phyloP scores from a whole-genome alignment of 2,329 filamentous ascomycete genomes.

The Tolypocladium album region DNA sequence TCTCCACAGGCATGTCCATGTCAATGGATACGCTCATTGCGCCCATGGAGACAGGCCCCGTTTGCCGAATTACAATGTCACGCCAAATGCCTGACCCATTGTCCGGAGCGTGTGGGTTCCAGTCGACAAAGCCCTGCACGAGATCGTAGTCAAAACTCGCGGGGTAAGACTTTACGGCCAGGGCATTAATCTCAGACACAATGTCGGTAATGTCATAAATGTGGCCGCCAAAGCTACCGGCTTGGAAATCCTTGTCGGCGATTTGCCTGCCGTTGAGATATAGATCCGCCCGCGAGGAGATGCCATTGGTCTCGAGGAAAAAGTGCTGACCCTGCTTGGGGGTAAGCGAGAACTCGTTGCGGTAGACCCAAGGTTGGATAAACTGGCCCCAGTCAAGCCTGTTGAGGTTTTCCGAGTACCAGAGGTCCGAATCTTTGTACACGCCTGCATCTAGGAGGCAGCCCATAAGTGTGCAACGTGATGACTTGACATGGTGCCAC shows the following conservation, averaged over 20 bases:
- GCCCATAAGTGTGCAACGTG: conserved; percentile 45
- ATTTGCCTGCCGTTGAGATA: conserved; percentile 46
- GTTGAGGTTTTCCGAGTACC: conserved; percentile 39
- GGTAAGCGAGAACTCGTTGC: conserved; percentile 36
- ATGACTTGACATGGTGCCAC: conserved; percentile 37
- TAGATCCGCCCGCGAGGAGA: conserved; percentile 49
- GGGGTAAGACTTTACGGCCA: conserved; percentile 43
- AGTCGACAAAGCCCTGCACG: conserved; percentile 28
- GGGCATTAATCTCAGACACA: conserved; percentile 30
- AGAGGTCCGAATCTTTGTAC: conserved; percentile 41
- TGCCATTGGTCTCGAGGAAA: conserved; percentile 46
- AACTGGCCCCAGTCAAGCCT: conserved; percentile 36
- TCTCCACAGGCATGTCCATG: conserved; percentile 15
- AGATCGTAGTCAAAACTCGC: conserved; percentile 50
- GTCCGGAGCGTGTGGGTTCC: conserved; percentile 36
- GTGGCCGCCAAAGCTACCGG: conserved; percentile 45
- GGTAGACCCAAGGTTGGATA: conserved; percentile 46
- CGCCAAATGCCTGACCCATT: conserved; percentile 56
- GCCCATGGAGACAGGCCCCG: conserved; percentile 36
- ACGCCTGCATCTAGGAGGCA: conserved; percentile 41
- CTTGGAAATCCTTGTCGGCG: conserved; percentile 35
- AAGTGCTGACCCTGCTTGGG: conserved; percentile 28
- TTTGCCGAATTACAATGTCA: conserved; percentile 43
- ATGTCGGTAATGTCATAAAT: conserved; percentile 42
- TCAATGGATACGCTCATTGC: conserved; percentile 34